Evolutionary conservation across 192 early-diverging fungal species (phyloP).

Genomic region (Coemansia sp.): DNA sequence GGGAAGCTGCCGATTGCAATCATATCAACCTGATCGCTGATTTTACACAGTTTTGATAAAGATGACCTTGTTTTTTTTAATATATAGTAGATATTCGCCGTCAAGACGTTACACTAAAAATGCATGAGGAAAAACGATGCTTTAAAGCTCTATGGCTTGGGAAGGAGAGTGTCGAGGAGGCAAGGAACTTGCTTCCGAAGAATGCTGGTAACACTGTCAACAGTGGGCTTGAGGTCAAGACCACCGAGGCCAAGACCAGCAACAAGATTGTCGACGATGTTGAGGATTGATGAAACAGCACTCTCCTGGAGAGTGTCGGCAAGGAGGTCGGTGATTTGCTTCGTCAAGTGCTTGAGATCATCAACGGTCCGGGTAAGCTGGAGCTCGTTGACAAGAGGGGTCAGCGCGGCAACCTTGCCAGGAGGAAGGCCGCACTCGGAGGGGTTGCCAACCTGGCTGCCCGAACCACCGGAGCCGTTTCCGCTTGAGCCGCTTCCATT

Average conservation of each 20-base stretch:
- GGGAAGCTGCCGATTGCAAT: too few relatives aligned
- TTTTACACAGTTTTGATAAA: too few relatives aligned
- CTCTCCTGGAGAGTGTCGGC: conserved; percentile 49
- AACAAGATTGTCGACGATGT: conserved; percentile 46
- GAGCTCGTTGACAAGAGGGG: conserved; percentile 47
- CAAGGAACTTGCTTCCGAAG: conserved; percentile 56
- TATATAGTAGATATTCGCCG: not conserved
- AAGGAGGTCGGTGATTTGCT: conserved; percentile 55
- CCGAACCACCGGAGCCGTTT: conserved; percentile 5
- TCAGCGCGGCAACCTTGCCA: conserved; percentile 42
- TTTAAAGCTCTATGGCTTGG: conserved; percentile 32
- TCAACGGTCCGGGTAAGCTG: conserved; percentile 51
- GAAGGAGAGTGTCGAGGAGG: conserved; percentile 51
- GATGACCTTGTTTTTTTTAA: too few relatives aligned
- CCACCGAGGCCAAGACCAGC: conserved; percentile 51
- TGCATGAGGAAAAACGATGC: not conserved
- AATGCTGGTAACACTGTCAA: conserved; percentile 50
- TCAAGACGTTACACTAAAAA: not conserved
- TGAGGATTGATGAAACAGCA: conserved; percentile 39
- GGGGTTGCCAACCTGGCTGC: conserved; percentile 36
- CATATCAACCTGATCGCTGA: too few relatives aligned
- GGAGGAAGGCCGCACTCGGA: conserved; percentile 42
- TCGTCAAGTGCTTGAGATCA: conserved; percentile 50
- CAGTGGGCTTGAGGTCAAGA: conserved; percentile 52
- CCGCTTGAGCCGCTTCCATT: conserved; percentile 13